Evolutionary conservation across 23 red algal genomes (phyloP).

Genomic region (Chondrus crispus): DNA sequence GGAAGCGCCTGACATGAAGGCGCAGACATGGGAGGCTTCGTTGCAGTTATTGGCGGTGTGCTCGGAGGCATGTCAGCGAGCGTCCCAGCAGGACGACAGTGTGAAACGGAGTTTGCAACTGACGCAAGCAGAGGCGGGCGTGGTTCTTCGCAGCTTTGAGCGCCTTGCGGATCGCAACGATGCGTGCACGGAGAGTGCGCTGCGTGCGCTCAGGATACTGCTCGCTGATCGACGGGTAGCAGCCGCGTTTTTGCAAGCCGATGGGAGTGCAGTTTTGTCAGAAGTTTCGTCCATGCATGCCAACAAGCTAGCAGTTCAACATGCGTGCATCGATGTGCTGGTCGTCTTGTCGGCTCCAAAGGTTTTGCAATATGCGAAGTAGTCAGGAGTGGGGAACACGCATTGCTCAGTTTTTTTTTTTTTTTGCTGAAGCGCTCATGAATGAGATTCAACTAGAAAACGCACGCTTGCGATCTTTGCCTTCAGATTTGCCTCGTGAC

Average conservation of each 20-base stretch:
- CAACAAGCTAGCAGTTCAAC: neutral
- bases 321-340: neutral
- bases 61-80: neutral
- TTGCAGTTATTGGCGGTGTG: neutral
- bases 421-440: too few relatives aligned
- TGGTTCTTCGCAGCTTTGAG: neutral
- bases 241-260: neutral
- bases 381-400: too few relatives aligned
- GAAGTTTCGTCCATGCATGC: neutral
- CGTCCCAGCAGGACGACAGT: neutral
- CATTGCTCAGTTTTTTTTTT: too few relatives aligned
- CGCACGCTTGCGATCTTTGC: too few relatives aligned
- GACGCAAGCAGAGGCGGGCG: too few relatives aligned
- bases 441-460: too few relatives aligned
- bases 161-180: neutral
- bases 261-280: neutral
- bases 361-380: neutral
- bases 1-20: neutral
- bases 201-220: neutral
- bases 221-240: neutral
- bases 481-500: too few relatives aligned
- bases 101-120: too few relatives aligned
- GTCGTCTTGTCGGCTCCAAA: neutral
- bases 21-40: neutral
- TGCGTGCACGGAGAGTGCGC: neutral